Conservation (phyloP, 2,329 filamentous ascomycete genomes). For the Paecilomyces formosus region DNA sequence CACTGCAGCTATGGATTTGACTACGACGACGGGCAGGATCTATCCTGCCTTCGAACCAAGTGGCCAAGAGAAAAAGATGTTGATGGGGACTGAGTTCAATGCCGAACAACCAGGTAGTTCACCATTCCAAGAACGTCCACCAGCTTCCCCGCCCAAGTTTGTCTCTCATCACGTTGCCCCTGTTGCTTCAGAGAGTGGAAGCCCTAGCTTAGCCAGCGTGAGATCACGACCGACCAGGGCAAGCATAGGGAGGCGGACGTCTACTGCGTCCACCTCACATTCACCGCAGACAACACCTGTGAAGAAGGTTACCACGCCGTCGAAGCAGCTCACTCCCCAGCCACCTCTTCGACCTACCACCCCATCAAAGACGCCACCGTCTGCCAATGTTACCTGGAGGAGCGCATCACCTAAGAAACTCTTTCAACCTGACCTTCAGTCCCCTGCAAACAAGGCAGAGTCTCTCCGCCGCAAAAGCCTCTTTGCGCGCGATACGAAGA, state of each 20-base stretch:
- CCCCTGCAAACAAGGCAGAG: constrained; percentile 29
- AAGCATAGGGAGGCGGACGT: constrained; percentile 39
- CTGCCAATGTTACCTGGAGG: constrained; percentile 38
- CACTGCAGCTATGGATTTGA: constrained; percentile 62
- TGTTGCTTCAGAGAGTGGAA: constrained; percentile 44
- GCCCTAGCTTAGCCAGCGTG: constrained; percentile 49
- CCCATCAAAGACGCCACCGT: constrained; percentile 44
- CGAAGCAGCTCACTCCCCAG: constrained; percentile 39
- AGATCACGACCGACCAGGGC: constrained; percentile 38
- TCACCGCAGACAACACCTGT: constrained; percentile 31
- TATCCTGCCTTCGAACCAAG: constrained; percentile 37
- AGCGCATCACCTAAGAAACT: constrained; percentile 45
- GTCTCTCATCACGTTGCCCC: constrained; percentile 27
- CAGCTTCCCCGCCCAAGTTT: constrained; percentile 24
- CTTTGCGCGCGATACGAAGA: constrained; percentile 48
- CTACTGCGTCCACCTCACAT: constrained; percentile 36
- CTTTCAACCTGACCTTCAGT: constrained; percentile 35
- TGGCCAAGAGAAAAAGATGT: constrained; percentile 45
- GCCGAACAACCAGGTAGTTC: constrained; percentile 41
- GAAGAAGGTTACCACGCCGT: constrained; percentile 29
- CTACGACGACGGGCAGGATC: constrained; percentile 56
- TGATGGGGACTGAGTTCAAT: constrained; percentile 54
- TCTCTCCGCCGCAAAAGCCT: constrained; percentile 33
- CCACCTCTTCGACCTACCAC: constrained; percentile 35
- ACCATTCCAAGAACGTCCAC: constrained; percentile 35